Conservation (phyloP, 164 flowering plant genomes). For the Malania oleifera region DNA sequence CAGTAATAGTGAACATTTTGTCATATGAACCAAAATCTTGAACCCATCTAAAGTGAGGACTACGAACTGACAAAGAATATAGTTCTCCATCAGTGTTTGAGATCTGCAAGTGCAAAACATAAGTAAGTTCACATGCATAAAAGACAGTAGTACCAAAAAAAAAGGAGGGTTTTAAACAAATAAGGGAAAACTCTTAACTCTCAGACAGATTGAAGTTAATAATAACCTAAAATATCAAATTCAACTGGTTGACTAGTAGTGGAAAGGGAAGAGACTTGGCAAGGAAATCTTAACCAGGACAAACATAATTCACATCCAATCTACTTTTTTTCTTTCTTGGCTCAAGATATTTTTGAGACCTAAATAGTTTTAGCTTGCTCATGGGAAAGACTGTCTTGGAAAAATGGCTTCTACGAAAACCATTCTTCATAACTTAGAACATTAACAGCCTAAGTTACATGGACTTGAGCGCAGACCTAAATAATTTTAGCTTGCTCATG, state of each 20-base stretch:
- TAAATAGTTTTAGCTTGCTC: too few species aligned
- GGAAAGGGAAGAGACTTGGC: not conserved
- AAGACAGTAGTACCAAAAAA: not conserved
- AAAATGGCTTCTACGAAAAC: too few species aligned
- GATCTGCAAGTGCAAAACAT: slow-evolving; percentile 43
- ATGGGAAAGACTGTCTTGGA: too few species aligned
- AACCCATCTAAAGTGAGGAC: slow-evolving; percentile 75
- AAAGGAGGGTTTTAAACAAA: not conserved
- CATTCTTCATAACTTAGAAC: too few species aligned
- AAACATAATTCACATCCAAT: too few species aligned
- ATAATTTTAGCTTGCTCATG: too few species aligned
- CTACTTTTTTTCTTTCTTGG: too few species aligned
- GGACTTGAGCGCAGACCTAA: too few species aligned
- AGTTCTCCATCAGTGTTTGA: slow-evolving; percentile 74
- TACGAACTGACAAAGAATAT: slow-evolving; percentile 54
- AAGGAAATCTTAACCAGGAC: too few species aligned
- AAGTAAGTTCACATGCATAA: not conserved
- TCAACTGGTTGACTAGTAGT: not conserved
- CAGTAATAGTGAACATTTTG: slow-evolving; percentile 37
- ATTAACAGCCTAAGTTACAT: too few species aligned
- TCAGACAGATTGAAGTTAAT: not conserved
- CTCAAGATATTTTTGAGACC: too few species aligned
- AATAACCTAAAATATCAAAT: not conserved
- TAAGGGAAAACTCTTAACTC: not conserved
- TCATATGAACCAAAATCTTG: slow-evolving; percentile 68